Base-by-base conservation (phyloP, 805 yeast genomes). In the Saccharomyces jurei region DNA sequence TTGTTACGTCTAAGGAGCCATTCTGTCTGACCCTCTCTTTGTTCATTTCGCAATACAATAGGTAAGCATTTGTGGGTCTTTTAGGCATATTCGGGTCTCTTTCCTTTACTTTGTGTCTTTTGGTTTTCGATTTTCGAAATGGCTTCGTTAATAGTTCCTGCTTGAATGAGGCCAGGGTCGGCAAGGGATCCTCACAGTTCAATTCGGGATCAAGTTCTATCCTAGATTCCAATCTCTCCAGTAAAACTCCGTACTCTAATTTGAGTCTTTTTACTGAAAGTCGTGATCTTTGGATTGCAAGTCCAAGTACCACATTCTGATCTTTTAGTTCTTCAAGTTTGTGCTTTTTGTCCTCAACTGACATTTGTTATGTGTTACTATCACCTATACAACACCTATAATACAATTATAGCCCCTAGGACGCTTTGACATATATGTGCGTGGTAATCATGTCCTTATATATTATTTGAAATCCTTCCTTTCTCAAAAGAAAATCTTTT, bases 11-110 rank as follows among this genome's bases (percentile, higher is more conserved):
- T 44, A 72, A 72, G 30, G 77, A 75, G 9, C 83, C 84, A 57
- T 79, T 81, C 51, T 78, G 76, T 57, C 81, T 82, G 41, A 89
- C 78, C 50, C 79, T 75, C 49, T 88, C 96, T 69, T 87, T 87
- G 64, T 89, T 95, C 72, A 80, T 73, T 56, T 91, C 97, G 71
- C 97, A 91, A 65, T 86, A 90, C 53, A 89, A 80, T 58, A 89
- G 75, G 64, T 90, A 91, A 4, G 97, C 96, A 69, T 90, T 91
- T 3, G 94, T 85, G 5, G 97, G 96, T 63, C 95, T 77, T 62
- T 87, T 89, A 22, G 97, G 97, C 63, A 86, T 77, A 60, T 83
- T 83, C 9, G 96, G 96, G 68, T 90, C 96, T 62, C 90, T 81
- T 9, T 77, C 75, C 51, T 75, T 75, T 61, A 73, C 65, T 56